Evolutionary conservation across 2,329 filamentous ascomycete species (phyloP), one percentile per base, ranked within the genome.

Genomic region (Pseudogymnoascus sp.): DNA sequence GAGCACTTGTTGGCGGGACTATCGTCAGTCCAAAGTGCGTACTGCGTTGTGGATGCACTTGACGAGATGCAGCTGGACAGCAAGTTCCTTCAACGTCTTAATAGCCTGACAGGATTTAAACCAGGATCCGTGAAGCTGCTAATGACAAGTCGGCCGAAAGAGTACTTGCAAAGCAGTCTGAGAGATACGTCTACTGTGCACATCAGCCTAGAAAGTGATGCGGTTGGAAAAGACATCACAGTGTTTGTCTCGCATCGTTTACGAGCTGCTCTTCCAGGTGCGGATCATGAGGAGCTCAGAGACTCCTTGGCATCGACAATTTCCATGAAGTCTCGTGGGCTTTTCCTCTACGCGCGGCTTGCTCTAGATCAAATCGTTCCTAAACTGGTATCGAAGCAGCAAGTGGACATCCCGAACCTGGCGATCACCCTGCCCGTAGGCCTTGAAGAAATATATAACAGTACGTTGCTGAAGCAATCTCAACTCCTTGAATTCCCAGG

Each of bases 11-110:
- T 66, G 5, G 64, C 65, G 28, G 18, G 66, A 62, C 18, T 70
- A 6, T 28, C 62, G 28, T 50, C 39, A 18, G 58, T 69, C 11
- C 61, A 64, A 2, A 39, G 62, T 30, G 74, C 71, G 0, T 79
- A 74, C 58, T 75, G 80, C 2, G 79, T 81, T 62, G 78, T 81
- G 65, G 79, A 80, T 73, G 74, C 78, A 39, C 38, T 66, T n/a
- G 73, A 68, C 0, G 65, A 66, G 57, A 64, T 36, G 35, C 35
- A 36, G 35, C 35, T 36, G 2, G 35, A 36, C 35, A 36, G 60
- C 43, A 16, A 28, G 20, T 63, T 65, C 36, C 50, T 65, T 6
- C 25, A 39, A 41, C 57, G 61, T 22, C 58, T 65, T 25, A 64
- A 64, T 20, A 36, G 25, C 20, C 36, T 65, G 16, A 61, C 61